Percentiles rank a stretch among this genome's conserved stretches.
Evolutionary conservation across 441 rosid genomes (phyloP).

Genomic region (Heliophila coronopifolia): DNA sequence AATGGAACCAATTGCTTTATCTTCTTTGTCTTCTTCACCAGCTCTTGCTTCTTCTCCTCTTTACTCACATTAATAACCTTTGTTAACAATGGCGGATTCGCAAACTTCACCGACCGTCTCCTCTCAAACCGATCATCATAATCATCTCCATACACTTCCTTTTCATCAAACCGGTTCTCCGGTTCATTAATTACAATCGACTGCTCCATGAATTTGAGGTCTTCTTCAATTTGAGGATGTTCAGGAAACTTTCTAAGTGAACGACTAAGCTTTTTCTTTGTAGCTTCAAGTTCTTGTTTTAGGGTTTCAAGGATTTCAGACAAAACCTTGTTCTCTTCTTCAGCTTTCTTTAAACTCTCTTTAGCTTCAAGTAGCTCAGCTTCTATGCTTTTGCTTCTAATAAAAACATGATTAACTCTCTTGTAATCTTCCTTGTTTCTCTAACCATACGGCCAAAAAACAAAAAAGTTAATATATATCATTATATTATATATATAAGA

Average conservation of each 20-base stretch:
- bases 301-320: constrained; percentile 32
- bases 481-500: not conserved
- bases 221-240: constrained; percentile 40
- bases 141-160: constrained; percentile 20
- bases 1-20: constrained; percentile 37
- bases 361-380: constrained; percentile 55
- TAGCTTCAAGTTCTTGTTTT: constrained; percentile 43
- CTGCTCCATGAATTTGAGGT: constrained; percentile 46
- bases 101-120: constrained; percentile 50
- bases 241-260: constrained; percentile 19
- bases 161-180: constrained; percentile 13
- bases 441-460: not conserved
- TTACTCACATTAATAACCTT: constrained; percentile 34
- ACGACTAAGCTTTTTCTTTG: constrained; percentile 39
- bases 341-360: constrained; percentile 39
- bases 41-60: constrained; percentile 31
- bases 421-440: no score
- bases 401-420: no score
- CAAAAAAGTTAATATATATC: not conserved
- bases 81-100: constrained; percentile 50
- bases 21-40: constrained; percentile 24
- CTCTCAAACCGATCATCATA: constrained; percentile 27
- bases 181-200: constrained; percentile 21
- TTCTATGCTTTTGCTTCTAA: constrained; percentile 29
- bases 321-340: constrained; percentile 42